These are phyloP conservation scores for Collybia sp. DNA, from an alignment of 768 basidiomycete species.

Conservation along the genomic window DNA sequence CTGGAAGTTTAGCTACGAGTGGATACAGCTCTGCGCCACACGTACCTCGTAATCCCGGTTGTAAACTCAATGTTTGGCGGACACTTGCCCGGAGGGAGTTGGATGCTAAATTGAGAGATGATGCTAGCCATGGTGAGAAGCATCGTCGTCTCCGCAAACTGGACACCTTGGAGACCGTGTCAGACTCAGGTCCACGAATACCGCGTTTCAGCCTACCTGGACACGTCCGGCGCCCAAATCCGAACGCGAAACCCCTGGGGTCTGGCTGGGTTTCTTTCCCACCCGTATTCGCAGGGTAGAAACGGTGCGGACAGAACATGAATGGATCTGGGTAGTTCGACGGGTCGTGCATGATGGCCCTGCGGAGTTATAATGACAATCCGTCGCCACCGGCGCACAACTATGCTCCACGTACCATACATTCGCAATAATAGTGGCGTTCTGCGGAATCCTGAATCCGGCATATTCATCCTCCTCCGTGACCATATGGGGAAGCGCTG, in stretches of 20 bases:
- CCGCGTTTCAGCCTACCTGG: constrained; percentile 18
- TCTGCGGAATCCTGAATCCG: constrained; percentile 40
- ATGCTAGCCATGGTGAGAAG: constrained; percentile 27
- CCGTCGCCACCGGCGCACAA: no score
- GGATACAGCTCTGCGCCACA: not conserved
- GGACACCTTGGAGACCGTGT: constrained; percentile 13
- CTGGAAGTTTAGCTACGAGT: not conserved
- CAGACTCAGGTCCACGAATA: not conserved
- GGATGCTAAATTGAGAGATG: constrained; percentile 21
- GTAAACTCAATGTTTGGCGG: constrained; percentile 20
- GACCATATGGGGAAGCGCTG: constrained; percentile 38
- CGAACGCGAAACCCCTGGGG: constrained; percentile 25
- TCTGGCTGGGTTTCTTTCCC: constrained; percentile 18
- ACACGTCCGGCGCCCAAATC: constrained; percentile 27
- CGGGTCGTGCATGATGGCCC: constrained; percentile 41
- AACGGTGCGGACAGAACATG: constrained; percentile 33
- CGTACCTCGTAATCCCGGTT: constrained; percentile 25
- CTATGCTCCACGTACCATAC: constrained; percentile 28
- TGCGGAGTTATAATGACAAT: constrained; percentile 7
- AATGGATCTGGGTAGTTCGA: constrained; percentile 34
- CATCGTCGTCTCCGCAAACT: constrained; percentile 26
- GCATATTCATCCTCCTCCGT: constrained; percentile 40
- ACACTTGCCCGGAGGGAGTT: constrained; percentile 10
- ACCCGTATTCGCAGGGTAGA: constrained; percentile 7
- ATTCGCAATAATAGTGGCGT: constrained; percentile 39